phyloP scores from a whole-genome alignment of 345 rosid species.

The Triadica sebifera region DNA sequence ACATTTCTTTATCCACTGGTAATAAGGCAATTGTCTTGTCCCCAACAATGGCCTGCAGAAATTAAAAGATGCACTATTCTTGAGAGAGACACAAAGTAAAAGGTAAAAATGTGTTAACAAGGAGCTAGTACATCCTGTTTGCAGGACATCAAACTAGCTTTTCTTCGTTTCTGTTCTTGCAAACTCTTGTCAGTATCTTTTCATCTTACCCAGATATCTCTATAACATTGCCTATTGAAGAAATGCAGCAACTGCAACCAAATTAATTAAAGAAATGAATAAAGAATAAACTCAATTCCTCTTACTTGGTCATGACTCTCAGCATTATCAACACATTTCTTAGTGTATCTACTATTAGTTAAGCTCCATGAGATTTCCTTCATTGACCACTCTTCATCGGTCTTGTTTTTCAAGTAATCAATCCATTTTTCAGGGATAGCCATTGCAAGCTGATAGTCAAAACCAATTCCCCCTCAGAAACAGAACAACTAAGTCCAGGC shows the following conservation, averaged over 20 bases:
- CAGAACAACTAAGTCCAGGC: slow-evolving; percentile 76
- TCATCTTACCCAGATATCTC: neutral
- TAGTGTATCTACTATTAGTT: slow-evolving; percentile 71
- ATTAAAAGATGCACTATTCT: slow-evolving; percentile 17
- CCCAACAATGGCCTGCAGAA: slow-evolving; percentile 68
- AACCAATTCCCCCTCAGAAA: slow-evolving; percentile 66
- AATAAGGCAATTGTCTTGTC: slow-evolving; percentile 71
- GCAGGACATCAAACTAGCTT: slow-evolving; percentile 5
- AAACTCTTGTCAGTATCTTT: neutral
- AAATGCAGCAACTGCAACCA: no score
- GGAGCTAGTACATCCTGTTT: neutral
- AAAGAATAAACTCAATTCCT: slow-evolving; percentile 2
- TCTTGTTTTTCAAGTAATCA: slow-evolving; percentile 73
- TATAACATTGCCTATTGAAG: neutral
- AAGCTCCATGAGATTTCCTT: slow-evolving; percentile 50
- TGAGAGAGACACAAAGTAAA: slow-evolving; percentile 12
- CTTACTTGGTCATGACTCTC: slow-evolving; percentile 86
- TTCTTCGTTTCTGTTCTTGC: neutral
- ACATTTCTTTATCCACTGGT: slow-evolving; percentile 74
- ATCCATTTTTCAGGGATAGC: slow-evolving; percentile 83
- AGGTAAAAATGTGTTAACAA: neutral
- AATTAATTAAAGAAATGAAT: neutral
- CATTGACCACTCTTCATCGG: slow-evolving; percentile 76
- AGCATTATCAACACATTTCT: slow-evolving; percentile 72
- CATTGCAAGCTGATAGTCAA: slow-evolving; percentile 75